Base-by-base conservation (phyloP, 495 filamentous ascomycete species). In the Aspergillus sclerotiicarbonarius region DNA sequence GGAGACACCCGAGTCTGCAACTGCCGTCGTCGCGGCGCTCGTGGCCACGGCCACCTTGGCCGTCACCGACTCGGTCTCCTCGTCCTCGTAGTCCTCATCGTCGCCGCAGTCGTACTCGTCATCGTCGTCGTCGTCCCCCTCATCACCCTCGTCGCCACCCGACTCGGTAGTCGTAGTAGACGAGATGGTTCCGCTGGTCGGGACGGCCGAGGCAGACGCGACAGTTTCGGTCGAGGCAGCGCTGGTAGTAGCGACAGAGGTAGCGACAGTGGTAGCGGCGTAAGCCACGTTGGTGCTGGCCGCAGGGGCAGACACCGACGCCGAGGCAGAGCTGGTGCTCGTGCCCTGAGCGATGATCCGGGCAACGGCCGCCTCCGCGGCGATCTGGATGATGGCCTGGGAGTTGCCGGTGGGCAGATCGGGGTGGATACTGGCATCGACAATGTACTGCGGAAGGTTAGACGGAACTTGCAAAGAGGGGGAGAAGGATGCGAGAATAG, bases 321-420 rank as follows among this genome's bases (percentile, higher is more conserved):
- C 29, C 25, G 25, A 25, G 2, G 25, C 25, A 2, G 25, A 25
- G 47, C 47, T 50, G 47, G 47, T 39, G 44, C 32, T 43, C 13
- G 29, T 35, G 54, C 45, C 35, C 52, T 49, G 56, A 6, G 53
- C 56, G 39, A 62, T 19, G 54, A 70, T 72, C 33, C 65, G 76
- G 35, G 71, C 67, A 3, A 56, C 63, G 12, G 67, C 63, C 12
- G 59, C 49, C 59, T 75, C 71, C 19, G 72, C 72, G 29, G 63
- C 72, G 31, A 75, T 60, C 71, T 72, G 71, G 62, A 72, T 61
- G 8, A 68, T 71, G 4, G 66, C 64, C 62, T 72, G 69, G 29
- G 67, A 69, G 57, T 75, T 75, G 4, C 69, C 72, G 33, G 71
- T 72, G 8, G 69, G 63, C 19, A 75, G 61, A 54, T 70, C 66